These are phyloP conservation scores for Neoascochyta sp. DNA, from an alignment of 2,329 filamentous ascomycete species.

Conservation along the genomic window DNA sequence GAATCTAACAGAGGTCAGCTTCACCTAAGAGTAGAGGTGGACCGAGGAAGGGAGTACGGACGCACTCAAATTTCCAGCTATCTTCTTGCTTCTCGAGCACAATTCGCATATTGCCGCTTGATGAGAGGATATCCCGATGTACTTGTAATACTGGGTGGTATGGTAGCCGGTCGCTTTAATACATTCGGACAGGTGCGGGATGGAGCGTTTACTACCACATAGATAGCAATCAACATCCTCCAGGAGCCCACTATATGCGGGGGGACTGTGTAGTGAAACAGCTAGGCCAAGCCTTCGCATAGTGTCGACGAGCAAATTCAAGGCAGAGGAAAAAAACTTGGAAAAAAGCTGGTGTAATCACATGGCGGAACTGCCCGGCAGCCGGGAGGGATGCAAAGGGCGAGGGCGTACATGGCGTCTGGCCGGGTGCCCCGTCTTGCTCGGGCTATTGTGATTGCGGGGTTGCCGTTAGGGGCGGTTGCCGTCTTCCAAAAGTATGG, in stretches of 20 bases:
- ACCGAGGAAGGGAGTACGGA: constrained; percentile 2
- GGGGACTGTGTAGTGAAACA: constrained; percentile 2
- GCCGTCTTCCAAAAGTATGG: constrained; percentile 1
- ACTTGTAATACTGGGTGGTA: too few species aligned
- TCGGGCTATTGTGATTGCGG: neutral
- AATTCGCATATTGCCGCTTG: constrained; percentile 7
- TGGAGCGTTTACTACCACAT: constrained; percentile 3
- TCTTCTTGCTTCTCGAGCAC: constrained; percentile 4
- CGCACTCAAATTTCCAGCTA: constrained; percentile 8
- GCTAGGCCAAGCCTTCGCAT: neutral
- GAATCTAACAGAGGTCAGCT: constrained; percentile 1
- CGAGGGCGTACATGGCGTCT: neutral
- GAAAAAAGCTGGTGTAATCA: neutral
- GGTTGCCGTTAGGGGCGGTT: neutral
- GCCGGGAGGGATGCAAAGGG: constrained; percentile 2
- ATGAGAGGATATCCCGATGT: constrained; percentile 1
- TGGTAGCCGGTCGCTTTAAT: too few species aligned
- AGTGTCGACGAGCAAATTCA: too few species aligned
- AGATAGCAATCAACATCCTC: constrained; percentile 1
- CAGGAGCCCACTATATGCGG: constrained; percentile 2
- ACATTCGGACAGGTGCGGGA: constrained; percentile 1
- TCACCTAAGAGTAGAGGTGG: neutral
- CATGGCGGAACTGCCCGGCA: neutral
- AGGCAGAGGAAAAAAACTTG: neutral
- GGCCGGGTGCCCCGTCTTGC: neutral